phyloP scores from a whole-genome alignment of 768 basidiomycete species.

The Serendipita sp. region DNA sequence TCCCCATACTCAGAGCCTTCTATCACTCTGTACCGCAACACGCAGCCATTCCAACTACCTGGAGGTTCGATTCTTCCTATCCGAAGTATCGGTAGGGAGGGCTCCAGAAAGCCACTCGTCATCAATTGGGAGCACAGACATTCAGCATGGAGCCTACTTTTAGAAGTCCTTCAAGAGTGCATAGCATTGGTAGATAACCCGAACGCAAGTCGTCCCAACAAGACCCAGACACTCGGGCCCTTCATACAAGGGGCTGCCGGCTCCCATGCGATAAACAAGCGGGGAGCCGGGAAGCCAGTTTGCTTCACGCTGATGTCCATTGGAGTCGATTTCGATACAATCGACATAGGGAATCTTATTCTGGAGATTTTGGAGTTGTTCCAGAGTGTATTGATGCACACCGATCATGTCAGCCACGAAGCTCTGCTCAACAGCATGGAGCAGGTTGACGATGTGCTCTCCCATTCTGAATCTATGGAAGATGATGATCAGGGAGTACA shows the following conservation, averaged over 20 bases:
- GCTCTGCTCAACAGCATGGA: slow-evolving; percentile 27
- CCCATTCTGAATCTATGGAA: slow-evolving; percentile 36
- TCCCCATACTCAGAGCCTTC: too few relatives aligned
- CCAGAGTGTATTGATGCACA: slow-evolving; percentile 51
- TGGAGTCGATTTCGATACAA: slow-evolving; percentile 49
- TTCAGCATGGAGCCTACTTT: slow-evolving; percentile 70
- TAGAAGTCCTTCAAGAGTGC: slow-evolving; percentile 69
- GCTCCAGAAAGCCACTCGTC: slow-evolving; percentile 49
- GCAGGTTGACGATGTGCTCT: slow-evolving; percentile 45
- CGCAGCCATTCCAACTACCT: slow-evolving; percentile 51
- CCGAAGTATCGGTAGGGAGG: slow-evolving; percentile 43
- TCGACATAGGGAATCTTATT: slow-evolving; percentile 46
- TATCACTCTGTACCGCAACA: slow-evolving; percentile 37
- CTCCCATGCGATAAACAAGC: background rate
- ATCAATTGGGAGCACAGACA: slow-evolving; percentile 69
- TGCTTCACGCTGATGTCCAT: slow-evolving; percentile 43
- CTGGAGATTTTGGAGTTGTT: slow-evolving; percentile 67
- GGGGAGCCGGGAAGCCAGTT: slow-evolving; percentile 8
- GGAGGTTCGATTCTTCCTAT: slow-evolving; percentile 58
- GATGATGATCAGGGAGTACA: slow-evolving; percentile 32
- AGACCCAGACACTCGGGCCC: slow-evolving; percentile 15
- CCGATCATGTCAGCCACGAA: background rate
- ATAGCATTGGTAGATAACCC: slow-evolving; percentile 24
- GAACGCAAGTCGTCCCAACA: background rate
- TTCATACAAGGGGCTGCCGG: background rate